Evolutionary conservation across 306 rosid genomes (phyloP), one percentile per base, ranked within the genome.

Genomic region (Gleditsia sinensis): DNA sequence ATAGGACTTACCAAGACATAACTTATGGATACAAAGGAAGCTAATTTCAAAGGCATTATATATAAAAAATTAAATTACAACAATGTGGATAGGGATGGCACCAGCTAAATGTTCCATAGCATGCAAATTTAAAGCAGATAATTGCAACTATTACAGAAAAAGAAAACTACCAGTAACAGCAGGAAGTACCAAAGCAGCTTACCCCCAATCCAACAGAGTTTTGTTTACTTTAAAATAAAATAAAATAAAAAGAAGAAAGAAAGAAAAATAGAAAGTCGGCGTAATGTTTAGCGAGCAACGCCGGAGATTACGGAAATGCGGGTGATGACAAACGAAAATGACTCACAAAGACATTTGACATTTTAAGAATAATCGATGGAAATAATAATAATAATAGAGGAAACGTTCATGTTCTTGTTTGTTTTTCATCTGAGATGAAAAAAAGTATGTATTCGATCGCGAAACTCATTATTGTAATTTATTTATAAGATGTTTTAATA

Each of bases 291-390:
- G 67, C 53, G 59, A 64, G 21, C 30, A 6, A 57, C 27, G 61
- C 77, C 57, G 65, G 5, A 45, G 32, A 16, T 70, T 36, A 75
- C 46, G 48, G 70, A 50, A 24, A 61, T 24, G 12, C 54, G 72
- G 45, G 6, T 53, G 13, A 63, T 32, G 61, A 69, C 50, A 75
- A 64, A 36, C 13, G 75, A 78, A 78, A 40, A 14, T 71, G 14
- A 49, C 60, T 21, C 9, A 64, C 63, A 70, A 36, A 23, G 45
- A 59, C 77, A 36, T 75, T 7, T 49, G 19, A 17, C 23, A 48
- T 48, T 39, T 3, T 49, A 42, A 42, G 11, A 42, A 17, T 49
- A 49, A 49, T 49, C 12, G 9, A 17, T 19, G 25, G 1, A 49
- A 49, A 19, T 6, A 49, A 49, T 13, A 43, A 43, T 46, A 46